Percentiles rank a stretch among this genome's conserved stretches.
These are phyloP conservation scores for Penicillium steckii DNA, from an alignment of 495 filamentous ascomycete genomes.

Conservation along the genomic window DNA sequence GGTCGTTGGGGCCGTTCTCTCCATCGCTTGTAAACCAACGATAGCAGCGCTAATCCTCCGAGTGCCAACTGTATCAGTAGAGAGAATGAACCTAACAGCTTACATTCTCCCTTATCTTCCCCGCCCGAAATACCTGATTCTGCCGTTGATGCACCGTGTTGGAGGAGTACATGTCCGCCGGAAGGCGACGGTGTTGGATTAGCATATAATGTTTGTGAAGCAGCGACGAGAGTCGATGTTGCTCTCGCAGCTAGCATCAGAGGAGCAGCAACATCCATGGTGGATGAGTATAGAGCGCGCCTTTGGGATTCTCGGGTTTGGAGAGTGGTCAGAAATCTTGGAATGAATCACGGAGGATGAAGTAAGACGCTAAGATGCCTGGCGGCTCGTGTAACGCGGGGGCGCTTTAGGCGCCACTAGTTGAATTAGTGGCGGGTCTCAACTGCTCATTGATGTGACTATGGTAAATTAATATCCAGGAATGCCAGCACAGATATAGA, in stretches of 20 bases:
- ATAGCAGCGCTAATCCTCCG: constrained; percentile 77
- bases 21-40: constrained; percentile 91
- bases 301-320: no score
- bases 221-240: constrained; percentile 20
- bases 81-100: constrained; percentile 81
- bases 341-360: not conserved
- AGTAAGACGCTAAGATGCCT: constrained; percentile 5
- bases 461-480: not conserved
- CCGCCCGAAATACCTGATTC: constrained; percentile 16
- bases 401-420: not conserved
- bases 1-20: constrained; percentile 88
- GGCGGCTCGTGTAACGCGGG: constrained; percentile 6
- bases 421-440: not conserved
- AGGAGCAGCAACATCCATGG: constrained; percentile 8
- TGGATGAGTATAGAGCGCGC: not conserved
- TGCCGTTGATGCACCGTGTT: constrained; percentile 15
- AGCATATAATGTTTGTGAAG: constrained; percentile 3
- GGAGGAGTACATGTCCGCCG: constrained; percentile 14
- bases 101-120: constrained; percentile 66
- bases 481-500: no score
- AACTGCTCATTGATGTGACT: not conserved
- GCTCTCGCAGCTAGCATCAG: constrained; percentile 18
- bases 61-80: constrained; percentile 85
- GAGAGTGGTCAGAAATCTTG: not conserved
- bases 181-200: constrained; percentile 12